Base-by-base conservation (phyloP, 257 asterid genomes). In the Ajuga chamaepitys region DNA sequence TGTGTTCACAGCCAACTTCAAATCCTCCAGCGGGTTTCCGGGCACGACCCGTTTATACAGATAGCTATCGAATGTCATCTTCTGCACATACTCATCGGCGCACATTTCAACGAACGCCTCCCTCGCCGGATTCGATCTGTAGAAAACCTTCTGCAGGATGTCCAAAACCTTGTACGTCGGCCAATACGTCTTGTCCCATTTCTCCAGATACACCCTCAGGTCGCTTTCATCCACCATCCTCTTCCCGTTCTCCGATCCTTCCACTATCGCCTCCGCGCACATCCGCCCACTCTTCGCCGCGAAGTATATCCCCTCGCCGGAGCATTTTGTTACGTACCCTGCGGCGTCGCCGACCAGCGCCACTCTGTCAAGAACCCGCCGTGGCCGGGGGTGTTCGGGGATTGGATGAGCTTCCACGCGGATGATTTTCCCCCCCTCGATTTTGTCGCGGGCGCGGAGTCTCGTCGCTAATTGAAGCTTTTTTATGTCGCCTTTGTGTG, bases 41-140 rank as follows among this genome's bases (percentile, higher is more conserved):
- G 98, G 96, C 65, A 77, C 92, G 4, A 91, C 96, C 64, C 67
- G 81, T 70, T 91, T 91, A 77, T 91, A 91, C 83, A 91, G 34
- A 57, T 88, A 91, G 78, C 98, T 91, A 37, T 88, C 95, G 35
- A 91, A 88, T 0, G 98, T 91, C 96, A 86, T 88, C 85, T 80
- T 91, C 87, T 91, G 98, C 79, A 91, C 96, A 14, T 91, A 91
- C 73, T 86, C 95, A 45, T 88, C 95, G 9, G 84, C 95, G 59
- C 95, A 91, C 95, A 91, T 88, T 73, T 91, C 96, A 50, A 91
- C 96, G 2, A 88, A 86, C 5, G 98, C 98, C 54, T 91, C 96
- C 37, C 88, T 82, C 17, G 96, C 98, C 13, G 95, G 96, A 73
- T 92, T 86, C 4, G 95, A 88, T 12, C 95, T 26, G 79, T 88